Base-by-base conservation (phyloP, 1,139 yeast species). In the Nakaseomyces delphensis region DNA sequence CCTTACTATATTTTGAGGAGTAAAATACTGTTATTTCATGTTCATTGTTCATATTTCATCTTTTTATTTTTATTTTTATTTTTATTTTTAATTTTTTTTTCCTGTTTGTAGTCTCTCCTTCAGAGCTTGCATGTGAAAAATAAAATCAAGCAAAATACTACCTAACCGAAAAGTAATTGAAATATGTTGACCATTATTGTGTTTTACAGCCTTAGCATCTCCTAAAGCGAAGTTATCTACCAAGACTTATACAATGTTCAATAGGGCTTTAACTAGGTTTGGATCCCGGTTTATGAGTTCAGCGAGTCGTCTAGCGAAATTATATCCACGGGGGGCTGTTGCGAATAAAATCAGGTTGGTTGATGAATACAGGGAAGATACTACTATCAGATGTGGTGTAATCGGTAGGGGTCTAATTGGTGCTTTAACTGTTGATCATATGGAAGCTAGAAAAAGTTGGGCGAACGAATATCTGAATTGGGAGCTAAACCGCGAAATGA, bases 41-140 rank as follows among this genome's bases (percentile, higher is more conserved):
- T n/a, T n/a, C n/a, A n/a, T n/a, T n/a, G n/a, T n/a, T n/a, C n/a
- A n/a, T n/a, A n/a, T n/a, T n/a, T n/a, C n/a, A n/a, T 25, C n/a
- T 13, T 24, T 7, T 25, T 25, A 10, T 7, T 25, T 7, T 3
- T 25, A 25, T 8, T 2, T 9, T 25, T 10, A 11, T n/a, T 8
- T 10, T 25, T 25, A 13, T 25, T 25, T 9, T 25, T 25, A 11
- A 10, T 8, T 10, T 25, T 7, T 7, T n/a, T 4, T 10, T 25
- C 28, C 28, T 24, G 13, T 25, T 13, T n/a, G n/a, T n/a, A n/a
- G n/a, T n/a, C n/a, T n/a, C n/a, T n/a, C n/a, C n/a, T n/a, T n/a
- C n/a, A n/a, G 25, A 10, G 25, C 7, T 23, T 23, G 31, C 31
- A 28, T 28, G 31, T 28, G 31, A 28, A 28, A 28, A 28, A 28